Evolutionary conservation across 441 rosid species (phyloP).

Genomic region (Hura crepitans): DNA sequence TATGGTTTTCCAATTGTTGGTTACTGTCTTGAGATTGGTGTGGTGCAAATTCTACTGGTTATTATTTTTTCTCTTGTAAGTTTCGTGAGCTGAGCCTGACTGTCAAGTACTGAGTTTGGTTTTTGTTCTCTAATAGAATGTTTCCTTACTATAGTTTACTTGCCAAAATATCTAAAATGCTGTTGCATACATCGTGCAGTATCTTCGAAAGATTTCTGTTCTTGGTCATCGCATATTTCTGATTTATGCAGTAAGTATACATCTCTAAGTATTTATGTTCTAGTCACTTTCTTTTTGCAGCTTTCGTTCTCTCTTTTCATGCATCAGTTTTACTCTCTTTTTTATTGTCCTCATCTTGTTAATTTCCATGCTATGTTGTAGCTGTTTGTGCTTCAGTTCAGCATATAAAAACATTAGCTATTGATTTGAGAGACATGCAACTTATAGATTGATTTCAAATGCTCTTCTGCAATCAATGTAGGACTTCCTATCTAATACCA

Average conservation of each 20-base stretch:
- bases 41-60: constrained; percentile 72
- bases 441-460: not conserved
- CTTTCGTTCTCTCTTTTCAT: not conserved
- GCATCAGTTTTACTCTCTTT: not conserved
- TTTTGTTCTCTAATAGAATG: constrained; percentile 6
- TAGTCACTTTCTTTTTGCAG: not conserved
- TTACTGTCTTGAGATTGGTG: constrained; percentile 84
- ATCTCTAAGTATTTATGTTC: not conserved
- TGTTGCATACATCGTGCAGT: constrained; percentile 46
- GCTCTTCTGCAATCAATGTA: not conserved
- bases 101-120: not conserved
- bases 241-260: constrained; percentile 75
- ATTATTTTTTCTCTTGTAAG: constrained; percentile 91
- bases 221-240: constrained; percentile 88
- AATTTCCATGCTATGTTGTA: not conserved
- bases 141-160: constrained; percentile 1
- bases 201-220: constrained; percentile 92
- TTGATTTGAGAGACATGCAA: not conserved
- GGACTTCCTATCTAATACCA: not conserved
- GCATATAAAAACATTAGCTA: not conserved
- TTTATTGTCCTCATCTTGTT: not conserved
- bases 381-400: not conserved
- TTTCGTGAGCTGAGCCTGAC: constrained; percentile 17
- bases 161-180: constrained; percentile 18
- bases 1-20: constrained; percentile 93